These are phyloP conservation scores for Macrotyloma uniflorum DNA, from an alignment of 306 rosid genomes.

Conservation along the genomic window DNA sequence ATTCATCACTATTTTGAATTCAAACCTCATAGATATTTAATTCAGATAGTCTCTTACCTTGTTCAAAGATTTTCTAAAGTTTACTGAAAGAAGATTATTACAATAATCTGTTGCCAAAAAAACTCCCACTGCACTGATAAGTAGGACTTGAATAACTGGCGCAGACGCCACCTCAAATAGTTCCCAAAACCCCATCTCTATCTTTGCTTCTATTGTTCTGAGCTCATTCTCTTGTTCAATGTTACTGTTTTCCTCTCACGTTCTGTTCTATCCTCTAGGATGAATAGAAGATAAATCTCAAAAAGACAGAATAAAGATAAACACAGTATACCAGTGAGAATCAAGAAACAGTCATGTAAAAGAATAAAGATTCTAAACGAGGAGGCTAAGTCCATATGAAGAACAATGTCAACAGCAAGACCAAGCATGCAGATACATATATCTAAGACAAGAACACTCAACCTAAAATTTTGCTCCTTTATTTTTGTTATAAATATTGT, in stretches of 20 bases:
- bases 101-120: conserved; percentile 60
- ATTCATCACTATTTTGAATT: not conserved
- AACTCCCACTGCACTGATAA: conserved; percentile 75
- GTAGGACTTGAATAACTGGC: conserved; percentile 79
- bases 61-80: conserved; percentile 66
- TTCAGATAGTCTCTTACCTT: conserved; percentile 51
- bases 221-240: not conserved
- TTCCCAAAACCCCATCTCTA: conserved; percentile 64
- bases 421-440: not conserved
- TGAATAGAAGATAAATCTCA: conserved; percentile 18
- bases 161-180: conserved; percentile 66
- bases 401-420: not conserved
- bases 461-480: too few relatives aligned
- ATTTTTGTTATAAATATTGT: too few relatives aligned
- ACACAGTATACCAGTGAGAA: not conserved
- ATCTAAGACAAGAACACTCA: too few relatives aligned
- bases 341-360: not conserved
- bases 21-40: not conserved
- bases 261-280: conserved; percentile 16
- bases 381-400: not conserved
- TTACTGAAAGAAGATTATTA: conserved; percentile 65
- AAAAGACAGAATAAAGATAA: not conserved
- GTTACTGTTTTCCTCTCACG: not conserved
- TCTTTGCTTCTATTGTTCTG: not conserved
- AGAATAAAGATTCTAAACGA: not conserved